These are phyloP conservation scores for Coemansia sp. DNA, from an alignment of 192 early-diverging fungal species.

Conservation along the genomic window DNA sequence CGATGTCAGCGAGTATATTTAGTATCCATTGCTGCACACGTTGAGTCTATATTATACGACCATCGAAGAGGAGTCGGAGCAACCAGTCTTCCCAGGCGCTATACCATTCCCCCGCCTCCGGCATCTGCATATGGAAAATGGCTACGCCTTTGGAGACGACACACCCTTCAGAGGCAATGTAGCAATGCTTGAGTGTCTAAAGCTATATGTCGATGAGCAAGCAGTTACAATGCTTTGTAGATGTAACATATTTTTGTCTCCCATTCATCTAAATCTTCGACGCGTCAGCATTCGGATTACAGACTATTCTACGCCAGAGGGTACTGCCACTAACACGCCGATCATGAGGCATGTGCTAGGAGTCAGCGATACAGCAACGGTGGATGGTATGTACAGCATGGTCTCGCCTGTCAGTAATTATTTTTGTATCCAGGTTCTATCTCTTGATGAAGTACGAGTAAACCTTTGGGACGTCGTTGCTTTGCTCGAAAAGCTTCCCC, in stretches of 20 bases:
- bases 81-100: not conserved
- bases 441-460: not conserved
- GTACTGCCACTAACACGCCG: not conserved
- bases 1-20: not conserved
- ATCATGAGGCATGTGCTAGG: not conserved
- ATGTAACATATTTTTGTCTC: not conserved
- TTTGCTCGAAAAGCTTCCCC: not conserved
- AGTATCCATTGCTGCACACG: not conserved
- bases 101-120: conserved; percentile 4
- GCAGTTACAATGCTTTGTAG: not conserved
- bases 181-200: not conserved
- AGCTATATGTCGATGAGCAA: conserved; percentile 1
- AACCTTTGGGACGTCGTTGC: not conserved
- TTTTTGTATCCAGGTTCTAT: not conserved
- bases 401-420: not conserved
- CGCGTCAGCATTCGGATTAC: not conserved
- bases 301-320: not conserved
- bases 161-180: conserved; percentile 1
- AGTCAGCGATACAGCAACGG: not conserved
- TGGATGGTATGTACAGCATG: not conserved
- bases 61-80: not conserved
- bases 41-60: not conserved
- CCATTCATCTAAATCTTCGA: not conserved
- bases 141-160: conserved; percentile 8
- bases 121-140: not conserved